A percentile compares a stretch with the other conserved stretches of the same genome.
Evolutionary conservation across 2,329 filamentous ascomycete species (phyloP).

Genomic region (Simplicillium aogashimaense): DNA sequence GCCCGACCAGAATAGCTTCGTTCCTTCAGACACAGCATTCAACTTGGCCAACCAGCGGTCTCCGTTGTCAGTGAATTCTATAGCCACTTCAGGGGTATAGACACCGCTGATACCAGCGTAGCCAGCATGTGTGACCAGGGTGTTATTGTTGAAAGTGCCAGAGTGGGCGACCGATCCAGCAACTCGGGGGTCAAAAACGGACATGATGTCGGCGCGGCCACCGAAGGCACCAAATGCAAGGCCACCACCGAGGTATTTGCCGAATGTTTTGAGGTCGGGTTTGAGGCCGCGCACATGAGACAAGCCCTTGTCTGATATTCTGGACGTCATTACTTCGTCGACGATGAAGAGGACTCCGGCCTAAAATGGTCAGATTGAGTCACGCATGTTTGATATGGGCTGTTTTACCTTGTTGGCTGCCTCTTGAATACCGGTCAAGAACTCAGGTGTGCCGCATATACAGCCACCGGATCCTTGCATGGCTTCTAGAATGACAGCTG

Average conservation of each 20-base stretch:
- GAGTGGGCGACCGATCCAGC: conserved; percentile 38
- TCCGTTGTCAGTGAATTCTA: conserved; percentile 19
- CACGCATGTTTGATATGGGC: background rate
- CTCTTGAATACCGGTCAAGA: conserved; percentile 39
- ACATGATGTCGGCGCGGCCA: conserved; percentile 48
- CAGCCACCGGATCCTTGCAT: conserved; percentile 57
- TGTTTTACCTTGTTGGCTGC: conserved; percentile 26
- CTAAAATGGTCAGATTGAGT: conserved; percentile 9
- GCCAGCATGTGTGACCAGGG: conserved; percentile 48
- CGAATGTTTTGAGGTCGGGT: conserved; percentile 54
- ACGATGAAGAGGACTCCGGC: conserved; percentile 51
- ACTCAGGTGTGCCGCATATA: conserved; percentile 37
- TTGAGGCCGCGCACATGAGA: conserved; percentile 29
- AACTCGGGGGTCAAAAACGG: conserved; percentile 39
- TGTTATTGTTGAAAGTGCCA: conserved; percentile 61
- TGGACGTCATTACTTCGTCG: conserved; percentile 64
- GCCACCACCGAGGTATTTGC: conserved; percentile 59
- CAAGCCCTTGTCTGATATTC: conserved; percentile 41
- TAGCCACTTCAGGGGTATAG: conserved; percentile 21
- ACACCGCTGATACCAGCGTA: conserved; percentile 24
- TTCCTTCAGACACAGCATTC: conserved; percentile 19
- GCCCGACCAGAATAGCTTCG: conserved; percentile 26
- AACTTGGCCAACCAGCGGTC: conserved; percentile 18
- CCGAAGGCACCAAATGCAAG: conserved; percentile 60
- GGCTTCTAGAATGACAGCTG: conserved; percentile 55